Conservation (phyloP, 805 yeast genomes). For the Ogataea thermomethanolica region DNA sequence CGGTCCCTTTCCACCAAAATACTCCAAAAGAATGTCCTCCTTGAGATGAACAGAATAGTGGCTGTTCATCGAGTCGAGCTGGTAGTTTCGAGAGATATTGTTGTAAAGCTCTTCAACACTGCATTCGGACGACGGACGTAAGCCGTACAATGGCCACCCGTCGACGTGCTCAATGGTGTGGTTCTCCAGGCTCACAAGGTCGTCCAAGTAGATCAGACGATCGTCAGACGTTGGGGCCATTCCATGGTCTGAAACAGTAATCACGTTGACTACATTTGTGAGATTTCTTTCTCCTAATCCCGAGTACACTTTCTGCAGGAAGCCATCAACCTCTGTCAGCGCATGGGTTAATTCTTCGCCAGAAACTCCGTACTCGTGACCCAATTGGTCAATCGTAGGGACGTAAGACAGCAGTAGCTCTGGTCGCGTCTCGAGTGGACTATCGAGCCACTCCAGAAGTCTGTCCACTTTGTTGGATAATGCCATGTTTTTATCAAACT, state of each 20-base stretch:
- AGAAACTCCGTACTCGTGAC: constrained; percentile 67
- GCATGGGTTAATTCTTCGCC: constrained; percentile 57
- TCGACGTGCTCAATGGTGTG: constrained; percentile 53
- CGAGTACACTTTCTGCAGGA: constrained; percentile 46
- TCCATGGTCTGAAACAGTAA: constrained; percentile 88
- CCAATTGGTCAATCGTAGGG: constrained; percentile 76
- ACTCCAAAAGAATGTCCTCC: constrained; percentile 51
- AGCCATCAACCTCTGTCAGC: constrained; percentile 60
- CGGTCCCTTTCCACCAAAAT: constrained; percentile 50
- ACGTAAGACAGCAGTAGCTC: constrained; percentile 75
- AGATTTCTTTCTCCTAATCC: constrained; percentile 56
- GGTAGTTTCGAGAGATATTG: constrained; percentile 37
- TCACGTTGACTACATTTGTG: constrained; percentile 61
- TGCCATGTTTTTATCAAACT: constrained; percentile 61
- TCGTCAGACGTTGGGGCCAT: constrained; percentile 83
- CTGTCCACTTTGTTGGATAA: constrained; percentile 55
- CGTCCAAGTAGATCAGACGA: constrained; percentile 69
- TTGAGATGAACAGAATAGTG: constrained; percentile 47
- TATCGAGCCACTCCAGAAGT: constrained; percentile 67
- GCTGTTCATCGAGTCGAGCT: constrained; percentile 25
- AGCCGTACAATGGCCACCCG: constrained; percentile 85
- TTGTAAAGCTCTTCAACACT: constrained; percentile 44
- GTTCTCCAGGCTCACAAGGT: constrained; percentile 50
- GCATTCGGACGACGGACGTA: constrained; percentile 50
- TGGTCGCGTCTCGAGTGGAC: constrained; percentile 53